Conservation (phyloP, 1,284 basidiomycete genomes). For the Phylloboletellus chloephorus region DNA sequence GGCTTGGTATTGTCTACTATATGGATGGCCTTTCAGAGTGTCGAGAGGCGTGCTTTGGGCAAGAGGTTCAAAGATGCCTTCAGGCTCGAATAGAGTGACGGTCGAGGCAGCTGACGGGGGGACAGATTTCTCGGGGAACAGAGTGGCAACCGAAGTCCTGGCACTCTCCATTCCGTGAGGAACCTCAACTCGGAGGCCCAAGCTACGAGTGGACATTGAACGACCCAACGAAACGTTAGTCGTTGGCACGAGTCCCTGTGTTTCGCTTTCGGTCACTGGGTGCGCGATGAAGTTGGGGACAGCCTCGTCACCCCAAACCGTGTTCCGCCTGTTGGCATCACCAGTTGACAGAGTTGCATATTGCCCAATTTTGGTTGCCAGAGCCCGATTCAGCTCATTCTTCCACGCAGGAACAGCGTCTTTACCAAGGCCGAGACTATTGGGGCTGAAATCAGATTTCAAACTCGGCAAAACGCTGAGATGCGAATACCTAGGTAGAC, state of each 20-base stretch:
- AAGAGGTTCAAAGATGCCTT: conserved; percentile 38
- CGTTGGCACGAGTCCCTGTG: conserved; percentile 20
- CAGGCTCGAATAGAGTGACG: conserved; percentile 51
- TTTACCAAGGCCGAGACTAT: conserved; percentile 60
- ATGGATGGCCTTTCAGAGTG: conserved; percentile 32
- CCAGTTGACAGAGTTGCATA: conserved; percentile 38
- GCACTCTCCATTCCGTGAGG: conserved; percentile 44
- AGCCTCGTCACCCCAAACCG: conserved; percentile 44
- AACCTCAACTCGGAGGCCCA: conserved; percentile 46
- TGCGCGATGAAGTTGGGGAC: conserved; percentile 31
- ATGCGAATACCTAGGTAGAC: conserved; percentile 52
- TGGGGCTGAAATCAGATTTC: neutral
- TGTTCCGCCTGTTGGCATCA: conserved; percentile 42
- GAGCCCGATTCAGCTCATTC: conserved; percentile 44
- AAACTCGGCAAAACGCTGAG: neutral
- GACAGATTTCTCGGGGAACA: conserved; percentile 32
- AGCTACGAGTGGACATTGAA: conserved; percentile 40
- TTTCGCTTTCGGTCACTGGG: conserved; percentile 38
- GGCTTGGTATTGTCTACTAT: conserved; percentile 34
- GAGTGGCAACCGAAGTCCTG: conserved; percentile 46
- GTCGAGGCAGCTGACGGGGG: conserved; percentile 54
- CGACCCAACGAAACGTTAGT: conserved; percentile 31
- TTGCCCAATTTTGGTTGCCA: conserved; percentile 39
- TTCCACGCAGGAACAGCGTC: conserved; percentile 52
- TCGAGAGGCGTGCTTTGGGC: conserved; percentile 62